Evolutionary conservation across 2,329 filamentous ascomycete species (phyloP).

Genomic region (Botrytis squamosa): DNA sequence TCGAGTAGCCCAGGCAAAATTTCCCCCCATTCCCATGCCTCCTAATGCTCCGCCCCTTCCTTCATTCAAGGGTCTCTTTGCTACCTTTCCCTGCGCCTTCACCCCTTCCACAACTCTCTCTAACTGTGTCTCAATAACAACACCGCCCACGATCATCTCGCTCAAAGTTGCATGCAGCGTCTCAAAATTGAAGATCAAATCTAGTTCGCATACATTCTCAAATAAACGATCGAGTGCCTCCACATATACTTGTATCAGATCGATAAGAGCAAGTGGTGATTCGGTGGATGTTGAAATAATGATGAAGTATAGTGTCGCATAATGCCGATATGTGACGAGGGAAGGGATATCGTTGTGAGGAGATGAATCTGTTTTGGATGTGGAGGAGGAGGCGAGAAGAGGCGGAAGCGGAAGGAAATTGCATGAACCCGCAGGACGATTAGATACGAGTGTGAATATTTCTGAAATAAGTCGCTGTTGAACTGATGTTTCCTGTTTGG

Average conservation of each 20-base stretch:
- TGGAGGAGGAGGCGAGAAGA: constrained; percentile 60
- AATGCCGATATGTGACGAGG: constrained; percentile 96
- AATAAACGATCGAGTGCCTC: constrained; percentile 93
- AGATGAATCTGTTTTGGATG: constrained; percentile 64
- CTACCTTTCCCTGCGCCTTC: constrained; percentile 70
- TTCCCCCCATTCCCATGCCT: constrained; percentile 42
- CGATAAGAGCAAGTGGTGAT: constrained; percentile 89
- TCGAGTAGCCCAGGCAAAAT: constrained; percentile 40
- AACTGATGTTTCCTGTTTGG: constrained; percentile 81
- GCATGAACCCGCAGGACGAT: constrained; percentile 86
- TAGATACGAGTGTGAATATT: constrained; percentile 93
- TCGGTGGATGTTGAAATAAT: constrained; percentile 96
- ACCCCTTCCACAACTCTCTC: constrained; percentile 88
- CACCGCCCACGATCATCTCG: constrained; percentile 94
- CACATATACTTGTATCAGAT: constrained; percentile 97
- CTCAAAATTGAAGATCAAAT: constrained; percentile 99
- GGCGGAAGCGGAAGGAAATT: constrained; percentile 88
- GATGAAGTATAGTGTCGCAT: constrained; percentile 98
- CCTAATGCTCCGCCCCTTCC: constrained; percentile 46
- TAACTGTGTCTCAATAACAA: constrained; percentile 88
- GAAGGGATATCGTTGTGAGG: constrained; percentile 86
- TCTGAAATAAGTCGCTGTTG: constrained; percentile 96
- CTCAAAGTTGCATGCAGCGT: constrained; percentile 85
- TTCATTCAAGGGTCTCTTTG: constrained; percentile 77
- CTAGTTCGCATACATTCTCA: constrained; percentile 95